Evolutionary conservation across 352 stramenopile genomes (phyloP).

Genomic region (Globisporangium uncinulatum): DNA sequence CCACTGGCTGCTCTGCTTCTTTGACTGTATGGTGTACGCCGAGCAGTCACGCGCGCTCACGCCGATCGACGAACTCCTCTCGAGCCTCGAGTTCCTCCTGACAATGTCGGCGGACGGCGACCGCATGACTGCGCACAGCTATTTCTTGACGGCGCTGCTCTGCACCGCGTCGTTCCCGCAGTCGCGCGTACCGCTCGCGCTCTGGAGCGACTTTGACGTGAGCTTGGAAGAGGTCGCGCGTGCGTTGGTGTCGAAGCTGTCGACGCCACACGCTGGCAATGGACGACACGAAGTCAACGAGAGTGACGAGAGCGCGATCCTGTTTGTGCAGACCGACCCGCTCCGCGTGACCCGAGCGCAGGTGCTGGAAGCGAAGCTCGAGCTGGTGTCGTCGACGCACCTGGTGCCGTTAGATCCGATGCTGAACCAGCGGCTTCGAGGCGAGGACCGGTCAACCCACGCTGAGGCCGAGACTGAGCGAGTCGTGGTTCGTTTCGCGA

Average conservation of each 20-base stretch:
- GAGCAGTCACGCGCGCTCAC: conserved; percentile 23
- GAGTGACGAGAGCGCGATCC: conserved; percentile 4
- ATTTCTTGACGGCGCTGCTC: conserved; percentile 31
- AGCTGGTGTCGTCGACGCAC: not conserved
- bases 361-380: conserved; percentile 4
- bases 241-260: conserved; percentile 3
- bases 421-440: not conserved
- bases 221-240: conserved; percentile 6
- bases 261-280: not conserved
- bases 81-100: conserved; percentile 13
- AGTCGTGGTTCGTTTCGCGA: conserved; percentile 6
- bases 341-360: not conserved
- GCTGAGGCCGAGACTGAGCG: not conserved
- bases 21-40: conserved; percentile 16
- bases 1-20: conserved; percentile 18
- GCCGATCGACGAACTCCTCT: conserved; percentile 15
- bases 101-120: not conserved
- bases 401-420: not conserved
- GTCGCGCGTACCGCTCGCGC: conserved; percentile 2
- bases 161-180: conserved; percentile 31
- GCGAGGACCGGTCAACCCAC: not conserved
- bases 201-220: conserved; percentile 12
- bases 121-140: conserved; percentile 17
- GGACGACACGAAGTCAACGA: not conserved
- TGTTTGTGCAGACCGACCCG: conserved; percentile 5